Evolutionary conservation across 2,329 filamentous ascomycete species (phyloP).

Genomic region (Penicillium sp.): DNA sequence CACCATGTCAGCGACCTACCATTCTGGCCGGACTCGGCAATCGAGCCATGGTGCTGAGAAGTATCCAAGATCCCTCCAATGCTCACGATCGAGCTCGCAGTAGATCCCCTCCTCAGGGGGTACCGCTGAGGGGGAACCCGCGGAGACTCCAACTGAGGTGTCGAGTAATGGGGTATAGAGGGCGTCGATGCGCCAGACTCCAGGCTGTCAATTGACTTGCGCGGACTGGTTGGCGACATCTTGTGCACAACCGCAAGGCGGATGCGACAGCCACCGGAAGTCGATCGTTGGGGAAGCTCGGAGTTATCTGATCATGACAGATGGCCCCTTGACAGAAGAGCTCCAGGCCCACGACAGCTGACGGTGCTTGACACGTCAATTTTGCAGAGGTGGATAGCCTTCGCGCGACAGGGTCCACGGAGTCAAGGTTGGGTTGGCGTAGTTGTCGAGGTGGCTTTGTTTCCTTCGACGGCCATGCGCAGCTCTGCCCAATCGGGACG

Average conservation of each 20-base stretch:
- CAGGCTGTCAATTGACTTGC: conserved; percentile 70
- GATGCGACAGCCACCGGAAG: conserved; percentile 38
- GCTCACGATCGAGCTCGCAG: conserved; percentile 84
- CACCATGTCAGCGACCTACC: conserved; percentile 51
- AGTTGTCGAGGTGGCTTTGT: conserved; percentile 30
- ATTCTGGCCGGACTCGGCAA: conserved; percentile 81
- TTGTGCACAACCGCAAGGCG: conserved; percentile 43
- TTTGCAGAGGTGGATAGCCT: not conserved
- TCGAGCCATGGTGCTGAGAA: conserved; percentile 61
- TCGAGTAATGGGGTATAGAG: conserved; percentile 55
- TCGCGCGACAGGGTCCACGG: conserved; percentile 4
- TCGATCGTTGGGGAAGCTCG: conserved; percentile 30
- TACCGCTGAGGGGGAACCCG: conserved; percentile 39
- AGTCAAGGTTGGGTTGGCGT: conserved; percentile 3
- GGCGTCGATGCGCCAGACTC: conserved; percentile 58
- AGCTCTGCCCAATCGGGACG: conserved; percentile 34
- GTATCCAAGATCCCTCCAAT: conserved; percentile 83
- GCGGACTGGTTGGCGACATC: conserved; percentile 66
- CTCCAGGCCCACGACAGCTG: conserved; percentile 6
- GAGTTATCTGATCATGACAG: conserved; percentile 44
- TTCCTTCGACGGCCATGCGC: conserved; percentile 28
- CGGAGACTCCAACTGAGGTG: conserved; percentile 42
- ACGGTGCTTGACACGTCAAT: not conserved
- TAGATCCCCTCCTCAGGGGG: conserved; percentile 71
- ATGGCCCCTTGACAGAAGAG: conserved; percentile 21